Evolutionary conservation across 1,284 basidiomycete species (phyloP), one percentile per base, ranked within the genome.

Genomic region (Pascua sp.): DNA sequence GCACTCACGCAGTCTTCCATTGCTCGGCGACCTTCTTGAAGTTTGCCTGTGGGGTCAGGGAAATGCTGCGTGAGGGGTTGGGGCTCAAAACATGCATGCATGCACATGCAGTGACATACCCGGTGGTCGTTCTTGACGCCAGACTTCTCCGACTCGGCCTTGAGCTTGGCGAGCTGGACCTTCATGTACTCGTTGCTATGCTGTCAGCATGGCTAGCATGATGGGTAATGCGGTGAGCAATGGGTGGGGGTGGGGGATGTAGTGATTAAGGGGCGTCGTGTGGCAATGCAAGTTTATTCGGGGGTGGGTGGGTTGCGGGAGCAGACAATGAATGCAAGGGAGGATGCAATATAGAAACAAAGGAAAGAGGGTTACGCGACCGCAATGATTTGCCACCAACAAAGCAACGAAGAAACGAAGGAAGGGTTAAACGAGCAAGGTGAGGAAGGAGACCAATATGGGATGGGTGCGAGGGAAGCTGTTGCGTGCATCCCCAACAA

Each of bases 111-210:
- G 24, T n/a, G 11, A 60, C 71, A 37, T 42, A 74, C 71, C 70
- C 68, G 70, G 70, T 76, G 73, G 59, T 70, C 69, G 53, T 53
- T 55, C 62, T 68, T 74, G 62, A 71, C 70, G 59, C 71, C 71
- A 12, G 67, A 45, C 65, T 76, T 72, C 64, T 72, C 71, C 53
- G 69, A 63, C 44, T 74, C 72, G 37, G 62, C 69, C 71, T 75
- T 76, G 67, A 76, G 69, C 66, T 76, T 74, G 63, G 72, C 73
- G 60, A 76, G 73, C 60, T 74, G 71, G 50, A 74, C 71, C 68
- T 76, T 76, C 72, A 76, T 74, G 70, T 69, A 76, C 47, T 69
- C 62, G 67, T 76, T 74, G 71, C 73, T 76, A 58, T 2, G 13
- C 11, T 36, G 56, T 58, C 16, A 58, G 51, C 39, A 38, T 9